Evolutionary conservation across 2,329 filamentous ascomycete genomes (phyloP).

Genomic region (Dryadomyces quercus-mongolicae): DNA sequence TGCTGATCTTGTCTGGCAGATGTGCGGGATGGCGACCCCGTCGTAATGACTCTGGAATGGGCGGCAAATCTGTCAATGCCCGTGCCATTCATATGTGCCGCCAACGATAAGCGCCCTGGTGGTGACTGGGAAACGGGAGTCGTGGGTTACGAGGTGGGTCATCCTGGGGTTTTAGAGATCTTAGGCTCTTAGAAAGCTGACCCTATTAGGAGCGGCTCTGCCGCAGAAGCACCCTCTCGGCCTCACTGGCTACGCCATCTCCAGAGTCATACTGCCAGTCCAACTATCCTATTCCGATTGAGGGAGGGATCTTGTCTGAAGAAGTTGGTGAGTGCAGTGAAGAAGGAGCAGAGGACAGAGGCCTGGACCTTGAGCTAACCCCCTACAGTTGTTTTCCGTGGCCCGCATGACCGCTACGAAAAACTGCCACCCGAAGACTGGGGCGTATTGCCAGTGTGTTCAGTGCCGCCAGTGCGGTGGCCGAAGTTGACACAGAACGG

Average conservation of each 20-base stretch:
- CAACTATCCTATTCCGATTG: conserved; percentile 62
- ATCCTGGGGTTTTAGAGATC: too few species aligned
- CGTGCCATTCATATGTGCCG: conserved; percentile 59
- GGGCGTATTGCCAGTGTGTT: conserved; percentile 57
- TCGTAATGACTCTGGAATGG: conserved; percentile 49
- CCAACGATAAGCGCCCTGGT: conserved; percentile 64
- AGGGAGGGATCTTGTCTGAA: conserved; percentile 58
- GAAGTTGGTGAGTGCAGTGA: conserved; percentile 38
- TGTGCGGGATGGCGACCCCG: conserved; percentile 45
- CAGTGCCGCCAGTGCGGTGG: conserved; percentile 58
- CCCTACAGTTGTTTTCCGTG: conserved; percentile 54
- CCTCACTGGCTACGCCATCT: conserved; percentile 51
- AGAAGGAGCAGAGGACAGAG: neutral
- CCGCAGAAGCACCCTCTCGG: conserved; percentile 60
- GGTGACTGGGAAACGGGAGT: conserved; percentile 64
- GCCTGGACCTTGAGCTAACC: neutral
- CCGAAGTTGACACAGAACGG: conserved; percentile 59
- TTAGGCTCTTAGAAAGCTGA: neutral
- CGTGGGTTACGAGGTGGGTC: conserved; percentile 40
- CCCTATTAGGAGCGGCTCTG: conserved; percentile 51
- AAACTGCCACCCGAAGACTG: conserved; percentile 38
- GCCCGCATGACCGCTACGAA: conserved; percentile 54
- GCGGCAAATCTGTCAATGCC: conserved; percentile 24
- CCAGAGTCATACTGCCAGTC: conserved; percentile 28
- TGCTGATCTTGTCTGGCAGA: conserved; percentile 16